Conservation (phyloP, 2,329 filamentous ascomycete genomes). For the Juglanconis oblonga region DNA sequence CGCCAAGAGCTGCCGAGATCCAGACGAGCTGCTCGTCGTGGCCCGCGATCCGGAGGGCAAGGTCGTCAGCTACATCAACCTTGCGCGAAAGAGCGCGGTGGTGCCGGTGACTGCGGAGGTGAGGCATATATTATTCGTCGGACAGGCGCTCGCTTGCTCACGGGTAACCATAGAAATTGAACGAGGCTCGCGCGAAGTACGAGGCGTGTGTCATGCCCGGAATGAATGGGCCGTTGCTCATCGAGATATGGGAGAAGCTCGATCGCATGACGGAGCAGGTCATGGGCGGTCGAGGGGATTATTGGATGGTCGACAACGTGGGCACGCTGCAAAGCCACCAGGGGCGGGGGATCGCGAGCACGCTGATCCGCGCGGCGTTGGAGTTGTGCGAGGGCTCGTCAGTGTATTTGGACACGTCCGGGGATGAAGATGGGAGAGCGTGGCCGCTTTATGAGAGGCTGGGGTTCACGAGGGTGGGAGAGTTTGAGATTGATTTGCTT, state of each 20-base stretch:
- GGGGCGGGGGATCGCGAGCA: conserved; percentile 1
- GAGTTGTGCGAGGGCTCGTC: conserved; percentile 4
- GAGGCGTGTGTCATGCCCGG: conserved; percentile 6
- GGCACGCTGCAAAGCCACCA: conserved; percentile 7
- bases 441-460: conserved; percentile 11
- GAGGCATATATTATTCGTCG: not conserved
- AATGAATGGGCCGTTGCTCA: conserved; percentile 3
- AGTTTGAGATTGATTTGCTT: conserved; percentile 5
- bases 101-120: conserved; percentile 3
- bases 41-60: conserved; percentile 3
- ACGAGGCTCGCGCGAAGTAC: not conserved
- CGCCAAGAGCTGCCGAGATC: conserved; percentile 2
- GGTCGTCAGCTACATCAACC: conserved; percentile 14
- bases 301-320: conserved; percentile 10
- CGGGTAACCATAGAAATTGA: not conserved
- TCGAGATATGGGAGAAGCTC: conserved; percentile 13
- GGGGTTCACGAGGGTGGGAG: conserved; percentile 2
- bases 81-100: not conserved
- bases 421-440: conserved; percentile 7
- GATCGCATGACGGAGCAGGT: conserved; percentile 11
- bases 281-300: not conserved
- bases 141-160: too few species aligned
- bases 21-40: conserved; percentile 4
- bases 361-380: not conserved
- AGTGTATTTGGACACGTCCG: conserved; percentile 10